Conservation (phyloP, 2,329 filamentous ascomycete genomes). For the Periconia digitata region DNA sequence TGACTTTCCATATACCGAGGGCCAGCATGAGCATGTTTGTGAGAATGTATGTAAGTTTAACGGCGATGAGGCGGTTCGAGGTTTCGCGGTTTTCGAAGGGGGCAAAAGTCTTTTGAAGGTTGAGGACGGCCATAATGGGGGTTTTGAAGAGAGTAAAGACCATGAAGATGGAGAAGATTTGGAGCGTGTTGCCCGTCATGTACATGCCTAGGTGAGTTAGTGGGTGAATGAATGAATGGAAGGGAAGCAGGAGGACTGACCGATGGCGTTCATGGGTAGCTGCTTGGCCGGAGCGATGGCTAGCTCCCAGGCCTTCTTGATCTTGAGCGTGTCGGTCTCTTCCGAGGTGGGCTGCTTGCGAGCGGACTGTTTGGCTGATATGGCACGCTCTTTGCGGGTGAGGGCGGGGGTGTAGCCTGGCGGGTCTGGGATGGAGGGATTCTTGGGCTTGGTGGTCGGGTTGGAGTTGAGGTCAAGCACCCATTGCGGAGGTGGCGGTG, state of each 20-base stretch:
- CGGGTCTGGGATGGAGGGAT: constrained; percentile 74
- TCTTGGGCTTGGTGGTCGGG: constrained; percentile 66
- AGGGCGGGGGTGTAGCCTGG: constrained; percentile 70
- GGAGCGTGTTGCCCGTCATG: constrained; percentile 97
- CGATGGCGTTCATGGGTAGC: constrained; percentile 96
- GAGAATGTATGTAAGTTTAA: constrained; percentile 83
- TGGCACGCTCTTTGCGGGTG: constrained; percentile 44
- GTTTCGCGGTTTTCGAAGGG: constrained; percentile 85
- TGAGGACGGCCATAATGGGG: constrained; percentile 80
- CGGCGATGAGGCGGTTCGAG: constrained; percentile 70
- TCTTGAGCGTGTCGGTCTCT: constrained; percentile 92
- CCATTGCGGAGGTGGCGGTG: constrained; percentile 70
- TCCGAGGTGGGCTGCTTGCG: constrained; percentile 72
- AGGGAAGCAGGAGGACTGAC: constrained; percentile 42
- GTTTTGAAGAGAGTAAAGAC: constrained; percentile 99
- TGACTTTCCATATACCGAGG: constrained; percentile 93
- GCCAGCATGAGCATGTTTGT: constrained; percentile 84
- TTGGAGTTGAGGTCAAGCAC: constrained; percentile 75
- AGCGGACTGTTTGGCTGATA: constrained; percentile 42
- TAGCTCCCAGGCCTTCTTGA: constrained; percentile 99
- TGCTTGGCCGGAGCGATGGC: constrained; percentile 91
- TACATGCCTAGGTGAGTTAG: constrained; percentile 68
- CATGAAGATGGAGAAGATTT: constrained; percentile 99
- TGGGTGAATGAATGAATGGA: neutral
- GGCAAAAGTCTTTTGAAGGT: constrained; percentile 84